Base-by-base conservation (phyloP, 1,139 yeast species). In the Pichia sp. region DNA sequence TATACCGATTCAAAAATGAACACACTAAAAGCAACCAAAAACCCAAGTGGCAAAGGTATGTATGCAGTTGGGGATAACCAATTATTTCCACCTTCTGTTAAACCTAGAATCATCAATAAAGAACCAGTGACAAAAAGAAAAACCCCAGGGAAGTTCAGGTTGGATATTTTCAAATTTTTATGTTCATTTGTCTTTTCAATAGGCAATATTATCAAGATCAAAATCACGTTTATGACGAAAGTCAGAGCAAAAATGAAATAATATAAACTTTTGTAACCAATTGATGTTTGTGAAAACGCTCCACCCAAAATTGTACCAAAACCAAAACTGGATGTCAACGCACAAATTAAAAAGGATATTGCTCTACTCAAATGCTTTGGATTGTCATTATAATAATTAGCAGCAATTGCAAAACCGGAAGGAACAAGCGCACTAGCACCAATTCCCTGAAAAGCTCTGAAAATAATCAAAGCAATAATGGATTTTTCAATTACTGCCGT, bases 391-490 rank as follows among this genome's bases (percentile, higher is more conserved):
- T 59, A 66, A 41, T 61, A 60, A 41, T 55, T 53, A 1, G 62
- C 68, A 5, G 61, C 56, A 5, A 67, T 33, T 0, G 67, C 63
- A 48, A 55, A 60, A 0, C 60, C 54, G 23, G 61, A 49, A 0
- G 71, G 71, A 27, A 67, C 55, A 16, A 65, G 44, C 0, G 64
- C 58, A 3, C 70, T 61, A 2, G 65, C 71, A 10, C 62, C 58
- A n/a, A 67, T 51, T 10, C 71, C 71, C 47, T 67, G 71, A 1
- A 67, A 43, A 1, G 71, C 68, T 49, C 71, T 58, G 36, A 67
- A 58, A 0, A 65, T 60, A 37, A 66, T 62, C 41, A 67, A 50
- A 1, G 54, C 65, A 37, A 60, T 54, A 31, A 66, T 52, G 11
- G 53, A 45, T 27, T 60, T 55, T 16, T 16, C 23, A 7, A 46